These are phyloP conservation scores for Nigrospora oryzae DNA, from an alignment of 2,329 filamentous ascomycete genomes.

Conservation along the genomic window DNA sequence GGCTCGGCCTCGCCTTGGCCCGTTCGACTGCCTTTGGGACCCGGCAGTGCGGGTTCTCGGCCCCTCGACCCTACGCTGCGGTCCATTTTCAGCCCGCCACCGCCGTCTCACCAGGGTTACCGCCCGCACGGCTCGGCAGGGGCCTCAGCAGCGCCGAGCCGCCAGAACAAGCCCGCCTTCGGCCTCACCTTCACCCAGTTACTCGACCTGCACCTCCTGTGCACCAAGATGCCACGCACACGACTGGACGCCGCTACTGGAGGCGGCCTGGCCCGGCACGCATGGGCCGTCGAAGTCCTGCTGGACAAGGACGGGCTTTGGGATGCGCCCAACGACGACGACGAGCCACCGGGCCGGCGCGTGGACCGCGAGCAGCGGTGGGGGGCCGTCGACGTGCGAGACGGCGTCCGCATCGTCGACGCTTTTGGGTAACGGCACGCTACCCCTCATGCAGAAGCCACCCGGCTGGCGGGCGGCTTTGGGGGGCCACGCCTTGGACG, in stretches of 20 bases:
- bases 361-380: slow-evolving; percentile 43
- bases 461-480: slow-evolving; percentile 23
- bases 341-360: background rate
- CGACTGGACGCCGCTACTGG: slow-evolving; percentile 22
- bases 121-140: slow-evolving; percentile 7
- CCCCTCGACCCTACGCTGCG: slow-evolving; percentile 34
- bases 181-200: slow-evolving; percentile 47
- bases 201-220: slow-evolving; percentile 45
- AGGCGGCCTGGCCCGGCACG: slow-evolving; percentile 11
- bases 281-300: slow-evolving; percentile 42
- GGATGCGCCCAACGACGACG: slow-evolving; percentile 14
- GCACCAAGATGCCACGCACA: slow-evolving; percentile 32
- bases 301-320: slow-evolving; percentile 41
- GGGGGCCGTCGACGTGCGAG: slow-evolving; percentile 35
- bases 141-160: slow-evolving; percentile 9
- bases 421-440: slow-evolving; percentile 19
- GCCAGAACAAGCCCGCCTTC: slow-evolving; percentile 39
- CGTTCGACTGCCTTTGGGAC: too few species aligned
- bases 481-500: slow-evolving; percentile 21
- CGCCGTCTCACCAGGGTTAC: slow-evolving; percentile 1
- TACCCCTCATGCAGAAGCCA: slow-evolving; percentile 8
- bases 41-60: background rate
- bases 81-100: slow-evolving; percentile 36
- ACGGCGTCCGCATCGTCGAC: slow-evolving; percentile 27
- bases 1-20: too few species aligned